Conservation (phyloP, 768 basidiomycete genomes). For the Tricholoma terreum region DNA sequence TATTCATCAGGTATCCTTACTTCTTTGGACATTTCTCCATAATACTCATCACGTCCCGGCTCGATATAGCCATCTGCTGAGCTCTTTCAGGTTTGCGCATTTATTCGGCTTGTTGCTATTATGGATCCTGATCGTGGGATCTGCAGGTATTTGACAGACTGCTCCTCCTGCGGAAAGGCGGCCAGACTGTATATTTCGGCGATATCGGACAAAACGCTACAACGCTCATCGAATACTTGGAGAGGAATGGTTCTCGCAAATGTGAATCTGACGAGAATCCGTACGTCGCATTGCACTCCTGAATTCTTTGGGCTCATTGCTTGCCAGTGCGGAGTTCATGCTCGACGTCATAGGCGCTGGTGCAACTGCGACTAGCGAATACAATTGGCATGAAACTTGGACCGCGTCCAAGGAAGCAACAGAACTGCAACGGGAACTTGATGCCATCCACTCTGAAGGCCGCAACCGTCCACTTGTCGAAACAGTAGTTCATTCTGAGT, state of each 20-base stretch:
- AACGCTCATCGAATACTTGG: slow-evolving; percentile 72
- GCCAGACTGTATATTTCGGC: slow-evolving; percentile 71
- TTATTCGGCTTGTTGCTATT: background rate
- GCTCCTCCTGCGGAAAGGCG: slow-evolving; percentile 73
- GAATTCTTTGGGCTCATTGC: background rate
- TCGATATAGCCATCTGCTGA: slow-evolving; percentile 72
- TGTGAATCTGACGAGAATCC: slow-evolving; percentile 74
- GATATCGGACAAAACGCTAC: slow-evolving; percentile 62
- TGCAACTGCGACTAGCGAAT: slow-evolving; percentile 49
- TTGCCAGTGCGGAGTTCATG: slow-evolving; percentile 54
- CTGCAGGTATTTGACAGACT: slow-evolving; percentile 65
- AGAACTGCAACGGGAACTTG: slow-evolving; percentile 37
- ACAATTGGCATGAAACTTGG: slow-evolving; percentile 63
- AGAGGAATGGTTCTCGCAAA: slow-evolving; percentile 57
- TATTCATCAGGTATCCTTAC: slow-evolving; percentile 38
- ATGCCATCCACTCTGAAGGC: slow-evolving; percentile 51
- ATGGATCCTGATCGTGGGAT: background rate
- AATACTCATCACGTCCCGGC: slow-evolving; percentile 19
- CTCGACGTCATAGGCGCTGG: slow-evolving; percentile 81
- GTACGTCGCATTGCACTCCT: slow-evolving; percentile 30
- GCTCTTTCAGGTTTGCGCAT: slow-evolving; percentile 56
- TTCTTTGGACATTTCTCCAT: background rate
- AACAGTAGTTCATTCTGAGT: slow-evolving; percentile 38
- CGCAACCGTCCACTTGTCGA: slow-evolving; percentile 36
- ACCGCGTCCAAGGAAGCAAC: slow-evolving; percentile 42